phyloP scores from a whole-genome alignment of 192 early-diverging fungal genomes.

The Pecoramyces ruminantium region DNA sequence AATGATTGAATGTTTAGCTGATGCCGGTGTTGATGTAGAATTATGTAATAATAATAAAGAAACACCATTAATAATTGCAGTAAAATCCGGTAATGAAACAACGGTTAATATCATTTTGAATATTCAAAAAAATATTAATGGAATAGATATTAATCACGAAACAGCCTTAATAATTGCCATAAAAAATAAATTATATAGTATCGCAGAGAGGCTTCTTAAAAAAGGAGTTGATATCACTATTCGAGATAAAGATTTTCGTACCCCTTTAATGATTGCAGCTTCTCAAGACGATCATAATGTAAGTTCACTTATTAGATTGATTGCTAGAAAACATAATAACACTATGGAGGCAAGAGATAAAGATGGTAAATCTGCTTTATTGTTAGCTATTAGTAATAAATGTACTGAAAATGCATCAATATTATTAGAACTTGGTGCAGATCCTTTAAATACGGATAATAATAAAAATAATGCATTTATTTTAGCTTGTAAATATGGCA shows the following conservation, averaged over 20 bases:
- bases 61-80: not conserved
- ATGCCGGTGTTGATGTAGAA: not conserved
- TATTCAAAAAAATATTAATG: not conserved
- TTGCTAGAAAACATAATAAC: too few species aligned
- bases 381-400: not conserved
- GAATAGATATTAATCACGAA: not conserved
- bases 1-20: not conserved
- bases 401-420: not conserved
- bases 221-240: not conserved
- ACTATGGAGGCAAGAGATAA: not conserved
- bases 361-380: not conserved
- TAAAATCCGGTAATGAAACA: not conserved
- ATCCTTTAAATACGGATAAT: not conserved
- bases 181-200: not conserved
- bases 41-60: not conserved
- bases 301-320: too few species aligned
- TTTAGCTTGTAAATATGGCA: not conserved
- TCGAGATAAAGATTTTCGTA: not conserved
- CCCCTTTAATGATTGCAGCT: not conserved
- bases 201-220: not conserved
- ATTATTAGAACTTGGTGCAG: not conserved
- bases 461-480: not conserved
- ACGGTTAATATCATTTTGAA: not conserved
- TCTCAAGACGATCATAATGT: not conserved
- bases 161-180: not conserved